Base-by-base conservation (phyloP, 73 alveolate genomes). In the Urostyla sp. region DNA sequence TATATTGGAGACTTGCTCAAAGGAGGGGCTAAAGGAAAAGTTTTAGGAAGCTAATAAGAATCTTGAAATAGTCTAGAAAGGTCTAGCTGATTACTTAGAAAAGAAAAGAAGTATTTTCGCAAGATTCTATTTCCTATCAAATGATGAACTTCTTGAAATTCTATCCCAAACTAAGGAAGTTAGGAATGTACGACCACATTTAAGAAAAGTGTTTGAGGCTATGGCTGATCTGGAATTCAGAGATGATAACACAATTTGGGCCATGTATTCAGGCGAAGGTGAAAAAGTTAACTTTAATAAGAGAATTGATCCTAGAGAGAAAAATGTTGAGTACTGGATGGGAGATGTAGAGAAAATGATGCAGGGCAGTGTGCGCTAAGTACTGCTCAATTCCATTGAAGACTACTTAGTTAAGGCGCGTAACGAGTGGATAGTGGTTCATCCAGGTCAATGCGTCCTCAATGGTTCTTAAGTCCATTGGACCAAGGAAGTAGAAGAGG, bases 321-420 rank as follows among this genome's bases (percentile, higher is more conserved):
- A 97, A 92, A 96, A 98, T 69, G 99, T 98, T 16, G 99, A 98
- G 82, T 95, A 91, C 82, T 98, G 99, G 99, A 98, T 98, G 99
- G 97, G 98, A 48, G 99, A 98, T 74, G 96, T 98, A 58, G 99
- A 98, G 82, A 98, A 94, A 27, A 98, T 96, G 96, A 98, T 98
- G 99, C 91, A 90, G 67, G 79, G 67, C 51, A 90, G 99, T 0
- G 99, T 98, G 48, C 95, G 99, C 61, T 85, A 84, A 67, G 94
- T 92, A 49, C 85, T 98, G 84, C 80, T 79, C 59, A 58, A 67
- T 45, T 80, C 96, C 32, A 94, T 97, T 38, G 99, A 97, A 63
- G 98, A 95, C 74, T 98, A 98, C 72, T 73, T 77, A 24, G 81
- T 79, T 56, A 95, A 87, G 67, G 93, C 90, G 23, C 96, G 99